A percentile compares a stretch with the other conserved stretches of the same genome.
Evolutionary conservation across 169 alveolate genomes (phyloP).

Genomic region (Cryptosporidium canis): DNA sequence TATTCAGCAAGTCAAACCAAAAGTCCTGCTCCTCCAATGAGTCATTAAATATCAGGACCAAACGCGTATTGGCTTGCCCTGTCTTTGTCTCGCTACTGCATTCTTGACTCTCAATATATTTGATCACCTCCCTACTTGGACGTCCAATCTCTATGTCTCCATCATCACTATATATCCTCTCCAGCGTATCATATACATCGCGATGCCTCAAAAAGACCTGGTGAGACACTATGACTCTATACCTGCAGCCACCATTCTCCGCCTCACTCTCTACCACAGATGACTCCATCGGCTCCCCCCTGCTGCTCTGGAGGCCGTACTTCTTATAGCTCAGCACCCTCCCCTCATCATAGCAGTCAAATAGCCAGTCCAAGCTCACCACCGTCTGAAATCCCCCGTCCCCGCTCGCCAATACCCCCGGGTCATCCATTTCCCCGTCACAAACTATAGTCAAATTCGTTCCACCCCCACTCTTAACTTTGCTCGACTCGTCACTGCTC

Average conservation of each 20-base stretch:
- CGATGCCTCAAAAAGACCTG: conserved; percentile 4
- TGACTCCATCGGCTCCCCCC: background rate
- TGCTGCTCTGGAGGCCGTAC: background rate
- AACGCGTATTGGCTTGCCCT: background rate
- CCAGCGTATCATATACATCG: background rate
- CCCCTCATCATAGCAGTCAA: conserved; percentile 71
- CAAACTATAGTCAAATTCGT: conserved; percentile 8
- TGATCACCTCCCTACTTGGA: conserved; percentile 9
- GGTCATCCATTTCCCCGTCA: background rate
- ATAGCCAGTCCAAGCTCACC: conserved; percentile 28
- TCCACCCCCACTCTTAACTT: background rate
- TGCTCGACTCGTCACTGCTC: background rate
- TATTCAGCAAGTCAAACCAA: conserved; percentile 44
- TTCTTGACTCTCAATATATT: background rate
- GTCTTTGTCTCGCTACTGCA: background rate
- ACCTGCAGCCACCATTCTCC: background rate
- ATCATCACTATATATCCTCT: background rate
- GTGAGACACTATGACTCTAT: conserved; percentile 5
- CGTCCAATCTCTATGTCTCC: conserved; percentile 31
- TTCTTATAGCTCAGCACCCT: conserved; percentile 15
- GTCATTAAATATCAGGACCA: conserved; percentile 27
- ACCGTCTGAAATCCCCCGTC: conserved; percentile 5
- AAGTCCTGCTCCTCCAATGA: conserved; percentile 52
- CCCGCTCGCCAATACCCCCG: background rate
- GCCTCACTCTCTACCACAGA: background rate